Base-by-base conservation (phyloP, 768 basidiomycete species). In the Vishniacozyma victoriae region DNA sequence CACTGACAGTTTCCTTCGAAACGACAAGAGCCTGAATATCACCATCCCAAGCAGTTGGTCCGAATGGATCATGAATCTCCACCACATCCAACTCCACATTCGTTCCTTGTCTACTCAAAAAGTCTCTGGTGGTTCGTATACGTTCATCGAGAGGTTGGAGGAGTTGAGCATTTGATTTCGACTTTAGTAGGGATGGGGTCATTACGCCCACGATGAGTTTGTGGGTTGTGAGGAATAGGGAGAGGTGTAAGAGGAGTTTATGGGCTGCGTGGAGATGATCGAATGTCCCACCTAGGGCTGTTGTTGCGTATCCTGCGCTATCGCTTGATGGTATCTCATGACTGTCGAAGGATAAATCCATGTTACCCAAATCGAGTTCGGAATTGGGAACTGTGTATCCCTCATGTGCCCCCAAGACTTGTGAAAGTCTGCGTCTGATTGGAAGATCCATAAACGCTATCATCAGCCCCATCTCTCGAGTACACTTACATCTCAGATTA, bases 211-310 rank as follows among this genome's bases (percentile, higher is more conserved):
- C 82, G 52, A 97, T 87, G 62, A 97, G 74, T 70, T 90, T 91
- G 54, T 77, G 70, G 36, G 73, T 67, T 0, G 91, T 77, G 47
- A 97, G 82, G 79, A 85, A 90, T 1, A 87, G 82, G 12, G 81
- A 85, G 82, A 95, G 89, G 63, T 88, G 87, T 11, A 99, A 79
- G 23, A 99, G 80, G 51, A 99, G 92, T 73, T 95, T 95, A 75
- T 99, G 95, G 0, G 93, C 95, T 3, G 90, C 82, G 67, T 99
- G 95, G 14, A 99, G 80, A 70, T 97, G 95, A 73, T 99, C 95
- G 72, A 97, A 97, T 0, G 95, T 97, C 0, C 95, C 95, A 5
- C 95, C 93, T 6, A 96, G 77, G 0, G 82, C 85, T n/a, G 84
- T 80, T 43, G 89, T 86, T 12, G 84, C 84, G 64, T 74, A 78